These are phyloP conservation scores for Chenopodium suecicum DNA, from an alignment of 148 eudicot species.

Conservation along the genomic window DNA sequence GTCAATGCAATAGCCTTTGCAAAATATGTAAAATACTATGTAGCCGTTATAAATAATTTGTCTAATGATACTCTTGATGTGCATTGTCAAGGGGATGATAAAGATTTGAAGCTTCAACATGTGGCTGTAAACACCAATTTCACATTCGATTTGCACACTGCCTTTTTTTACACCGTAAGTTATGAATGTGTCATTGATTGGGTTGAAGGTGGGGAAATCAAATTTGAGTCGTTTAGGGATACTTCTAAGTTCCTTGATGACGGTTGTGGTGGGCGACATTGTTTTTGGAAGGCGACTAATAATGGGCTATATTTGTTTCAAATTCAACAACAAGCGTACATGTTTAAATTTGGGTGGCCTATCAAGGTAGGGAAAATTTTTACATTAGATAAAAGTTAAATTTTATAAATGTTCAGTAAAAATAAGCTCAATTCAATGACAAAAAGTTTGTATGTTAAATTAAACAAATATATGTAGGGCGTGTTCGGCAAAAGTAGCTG, in stretches of 20 bases:
- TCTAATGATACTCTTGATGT: slow-evolving; percentile 4
- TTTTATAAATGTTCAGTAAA: too few species aligned
- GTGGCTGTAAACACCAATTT: slow-evolving; percentile 20
- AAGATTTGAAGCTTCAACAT: neutral
- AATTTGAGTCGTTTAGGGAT: slow-evolving; percentile 19
- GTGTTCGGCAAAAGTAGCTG: too few species aligned
- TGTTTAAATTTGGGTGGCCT: slow-evolving; percentile 11
- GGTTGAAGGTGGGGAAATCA: neutral
- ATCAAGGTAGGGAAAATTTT: neutral
- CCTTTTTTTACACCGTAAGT: neutral
- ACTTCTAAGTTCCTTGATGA: neutral
- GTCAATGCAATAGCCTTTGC: slow-evolving; percentile 11
- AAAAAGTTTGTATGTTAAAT: too few species aligned
- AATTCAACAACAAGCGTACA: slow-evolving; percentile 1
- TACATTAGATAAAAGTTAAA: too few species aligned
- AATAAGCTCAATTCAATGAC: too few species aligned
- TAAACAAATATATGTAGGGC: too few species aligned
- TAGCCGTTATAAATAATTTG: slow-evolving; percentile 6
- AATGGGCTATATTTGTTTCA: slow-evolving; percentile 22
- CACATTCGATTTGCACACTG: neutral
- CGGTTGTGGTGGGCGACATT: slow-evolving; percentile 36
- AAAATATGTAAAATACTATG: neutral
- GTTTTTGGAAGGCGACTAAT: slow-evolving; percentile 27
- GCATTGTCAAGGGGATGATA: slow-evolving; percentile 7
- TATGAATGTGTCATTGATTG: slow-evolving; percentile 17